phyloP scores from a whole-genome alignment of 83 land plant species.

The Thuja plicata region DNA sequence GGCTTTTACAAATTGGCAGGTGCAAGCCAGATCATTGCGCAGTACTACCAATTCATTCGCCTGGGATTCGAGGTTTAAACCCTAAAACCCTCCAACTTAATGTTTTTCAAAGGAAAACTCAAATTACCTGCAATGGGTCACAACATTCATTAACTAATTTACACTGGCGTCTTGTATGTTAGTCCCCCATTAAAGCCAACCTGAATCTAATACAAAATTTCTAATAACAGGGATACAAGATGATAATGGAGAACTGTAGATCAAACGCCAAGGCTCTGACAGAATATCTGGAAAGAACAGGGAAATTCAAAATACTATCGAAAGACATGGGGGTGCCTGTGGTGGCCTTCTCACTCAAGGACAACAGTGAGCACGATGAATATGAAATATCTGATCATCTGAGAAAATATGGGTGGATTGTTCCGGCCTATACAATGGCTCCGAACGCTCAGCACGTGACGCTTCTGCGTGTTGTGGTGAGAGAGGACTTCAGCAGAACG shows the following conservation, averaged over 20 bases:
- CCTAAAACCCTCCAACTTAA: not conserved
- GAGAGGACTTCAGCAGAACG: slow-evolving; percentile 52
- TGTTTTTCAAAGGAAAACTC: too few species aligned
- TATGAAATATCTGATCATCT: slow-evolving; percentile 65
- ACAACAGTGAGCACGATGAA: slow-evolving; percentile 41
- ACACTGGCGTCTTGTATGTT: too few species aligned
- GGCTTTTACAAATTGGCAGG: slow-evolving; percentile 29
- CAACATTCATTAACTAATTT: too few species aligned
- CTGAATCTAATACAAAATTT: not conserved
- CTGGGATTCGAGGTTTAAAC: slow-evolving; percentile 63
- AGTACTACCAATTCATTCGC: slow-evolving; percentile 81
- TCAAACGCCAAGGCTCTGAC: slow-evolving; percentile 45
- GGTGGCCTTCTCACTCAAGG: slow-evolving; percentile 72
- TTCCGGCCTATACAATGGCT: slow-evolving; percentile 66
- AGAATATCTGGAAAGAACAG: slow-evolving; percentile 45
- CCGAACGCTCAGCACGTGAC: slow-evolving; percentile 44
- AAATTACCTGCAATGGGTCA: too few species aligned
- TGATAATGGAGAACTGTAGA: slow-evolving; percentile 61
- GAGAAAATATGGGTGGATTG: slow-evolving; percentile 70
- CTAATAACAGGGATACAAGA: slow-evolving; percentile 58
- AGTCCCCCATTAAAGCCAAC: too few species aligned
- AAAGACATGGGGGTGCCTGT: slow-evolving; percentile 71
- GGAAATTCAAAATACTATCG: slow-evolving; percentile 67
- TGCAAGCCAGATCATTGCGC: slow-evolving; percentile 83
- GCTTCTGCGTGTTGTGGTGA: slow-evolving; percentile 49